phyloP scores from a whole-genome alignment of 2,329 filamentous ascomycete species.

The Nemania sp. region DNA sequence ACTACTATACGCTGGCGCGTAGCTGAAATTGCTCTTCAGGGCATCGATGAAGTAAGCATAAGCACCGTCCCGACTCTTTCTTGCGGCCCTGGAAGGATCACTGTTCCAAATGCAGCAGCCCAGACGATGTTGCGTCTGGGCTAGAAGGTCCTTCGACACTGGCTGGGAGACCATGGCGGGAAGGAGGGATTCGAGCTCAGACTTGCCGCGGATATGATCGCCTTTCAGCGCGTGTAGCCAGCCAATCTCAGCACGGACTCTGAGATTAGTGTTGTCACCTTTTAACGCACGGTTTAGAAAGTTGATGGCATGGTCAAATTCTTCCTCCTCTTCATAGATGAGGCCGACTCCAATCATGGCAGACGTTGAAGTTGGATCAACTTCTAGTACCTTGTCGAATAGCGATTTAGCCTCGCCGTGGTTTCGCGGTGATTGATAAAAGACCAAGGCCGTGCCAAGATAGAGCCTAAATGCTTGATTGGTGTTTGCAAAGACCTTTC shows the following conservation, averaged over 20 bases:
- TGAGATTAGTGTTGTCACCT: slow-evolving; percentile 74
- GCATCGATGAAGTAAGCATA: slow-evolving; percentile 84
- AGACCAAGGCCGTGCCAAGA: slow-evolving; percentile 85
- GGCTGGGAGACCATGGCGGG: slow-evolving; percentile 63
- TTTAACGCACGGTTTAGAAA: slow-evolving; percentile 78
- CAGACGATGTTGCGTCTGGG: slow-evolving; percentile 84
- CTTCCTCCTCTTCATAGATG: slow-evolving; percentile 90
- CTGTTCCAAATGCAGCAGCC: slow-evolving; percentile 87
- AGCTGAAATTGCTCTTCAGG: slow-evolving; percentile 84
- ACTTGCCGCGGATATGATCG: slow-evolving; percentile 69
- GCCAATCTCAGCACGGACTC: slow-evolving; percentile 82
- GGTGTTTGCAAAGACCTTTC: slow-evolving; percentile 70
- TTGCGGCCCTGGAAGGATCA: slow-evolving; percentile 71
- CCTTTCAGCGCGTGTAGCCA: slow-evolving; percentile 90
- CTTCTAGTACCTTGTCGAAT: slow-evolving; percentile 79
- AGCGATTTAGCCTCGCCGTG: slow-evolving; percentile 86
- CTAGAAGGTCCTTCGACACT: slow-evolving; percentile 70
- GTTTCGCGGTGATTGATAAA: slow-evolving; percentile 86
- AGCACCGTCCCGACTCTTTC: slow-evolving; percentile 79
- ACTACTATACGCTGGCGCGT: slow-evolving; percentile 88
- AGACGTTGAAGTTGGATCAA: slow-evolving; percentile 75
- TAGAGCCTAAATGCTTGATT: slow-evolving; percentile 75
- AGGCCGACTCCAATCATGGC: slow-evolving; percentile 89
- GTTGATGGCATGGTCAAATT: slow-evolving; percentile 79
- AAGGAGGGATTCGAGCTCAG: slow-evolving; percentile 71